phyloP scores from a whole-genome alignment of 257 asterid species.

The Ligustrum vulgare region DNA sequence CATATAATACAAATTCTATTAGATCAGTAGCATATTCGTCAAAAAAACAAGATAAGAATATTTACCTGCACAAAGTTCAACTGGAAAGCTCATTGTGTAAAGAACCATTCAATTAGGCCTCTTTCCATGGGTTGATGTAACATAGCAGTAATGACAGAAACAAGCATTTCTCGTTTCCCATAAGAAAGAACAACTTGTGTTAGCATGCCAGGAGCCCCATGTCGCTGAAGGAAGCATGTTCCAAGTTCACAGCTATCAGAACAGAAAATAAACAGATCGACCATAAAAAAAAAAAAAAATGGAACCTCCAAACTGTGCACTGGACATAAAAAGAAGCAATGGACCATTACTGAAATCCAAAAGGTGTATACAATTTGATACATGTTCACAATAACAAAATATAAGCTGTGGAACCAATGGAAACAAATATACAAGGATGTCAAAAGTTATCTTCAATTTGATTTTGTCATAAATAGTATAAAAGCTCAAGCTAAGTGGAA shows the following conservation, averaged over 20 bases:
- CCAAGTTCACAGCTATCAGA: neutral
- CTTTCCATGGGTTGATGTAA: no score
- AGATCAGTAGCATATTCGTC: no score
- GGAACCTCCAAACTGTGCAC: neutral
- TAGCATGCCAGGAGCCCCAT: neutral
- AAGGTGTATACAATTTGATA: neutral
- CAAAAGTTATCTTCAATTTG: no score
- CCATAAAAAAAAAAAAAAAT: slow-evolving; percentile 6
- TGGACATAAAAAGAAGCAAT: neutral
- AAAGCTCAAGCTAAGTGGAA: neutral
- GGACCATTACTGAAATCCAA: neutral
- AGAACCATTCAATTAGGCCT: no score
- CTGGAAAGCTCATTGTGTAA: no score
- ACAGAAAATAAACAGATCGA: neutral
- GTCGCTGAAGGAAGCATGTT: neutral
- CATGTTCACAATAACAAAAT: neutral
- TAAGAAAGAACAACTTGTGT: no score
- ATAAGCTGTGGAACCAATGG: neutral
- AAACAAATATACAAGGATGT: no score
- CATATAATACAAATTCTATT: no score
- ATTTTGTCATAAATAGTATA: slow-evolving; percentile 6
- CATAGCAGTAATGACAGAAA: no score
- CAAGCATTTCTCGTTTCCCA: no score
- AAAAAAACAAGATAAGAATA: no score
- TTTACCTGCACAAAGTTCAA: no score